Conservation (phyloP, 176 grass and related monocot genomes). For the Elaeis guineensis region DNA sequence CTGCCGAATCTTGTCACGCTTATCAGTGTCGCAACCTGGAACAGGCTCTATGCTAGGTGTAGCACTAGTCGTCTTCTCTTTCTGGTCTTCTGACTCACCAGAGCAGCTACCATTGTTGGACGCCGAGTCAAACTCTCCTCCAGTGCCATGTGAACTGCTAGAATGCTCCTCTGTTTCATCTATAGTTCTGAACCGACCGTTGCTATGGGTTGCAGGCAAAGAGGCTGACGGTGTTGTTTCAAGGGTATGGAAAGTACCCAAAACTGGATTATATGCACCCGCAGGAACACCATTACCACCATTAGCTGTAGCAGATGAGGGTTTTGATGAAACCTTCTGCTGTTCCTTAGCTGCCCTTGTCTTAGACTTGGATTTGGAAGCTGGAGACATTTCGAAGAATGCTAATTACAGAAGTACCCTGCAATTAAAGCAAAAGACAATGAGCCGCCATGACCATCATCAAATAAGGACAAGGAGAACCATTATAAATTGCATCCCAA, state of each 20-base stretch:
- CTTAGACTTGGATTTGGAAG: constrained; percentile 84
- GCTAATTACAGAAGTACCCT: too few species aligned
- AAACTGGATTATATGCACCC: constrained; percentile 65
- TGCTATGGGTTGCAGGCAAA: constrained; percentile 40
- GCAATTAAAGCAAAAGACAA: too few species aligned
- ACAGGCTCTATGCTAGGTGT: constrained; percentile 42
- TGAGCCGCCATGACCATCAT: too few species aligned
- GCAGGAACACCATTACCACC: constrained; percentile 40
- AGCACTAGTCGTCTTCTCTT: constrained; percentile 45
- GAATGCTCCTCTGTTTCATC: constrained; percentile 96
- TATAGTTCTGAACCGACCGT: constrained; percentile 53
- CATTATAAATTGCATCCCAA: too few species aligned
- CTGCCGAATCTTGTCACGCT: constrained; percentile 94
- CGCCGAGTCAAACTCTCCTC: constrained; percentile 67
- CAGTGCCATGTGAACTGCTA: constrained; percentile 58
- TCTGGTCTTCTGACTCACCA: constrained; percentile 73
- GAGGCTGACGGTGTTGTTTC: constrained; percentile 35
- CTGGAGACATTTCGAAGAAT: constrained; percentile 59
- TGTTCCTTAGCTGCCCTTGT: constrained; percentile 60
- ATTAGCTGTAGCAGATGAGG: constrained; percentile 17
- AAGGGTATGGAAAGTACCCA: constrained; percentile 81
- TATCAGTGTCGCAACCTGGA: constrained; percentile 75
- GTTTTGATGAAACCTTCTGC: constrained; percentile 54
- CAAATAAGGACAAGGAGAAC: too few species aligned
- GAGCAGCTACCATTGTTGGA: constrained; percentile 89